phyloP scores from a whole-genome alignment of 176 grass and related monocot genomes.

The Dactylis glomerata region DNA sequence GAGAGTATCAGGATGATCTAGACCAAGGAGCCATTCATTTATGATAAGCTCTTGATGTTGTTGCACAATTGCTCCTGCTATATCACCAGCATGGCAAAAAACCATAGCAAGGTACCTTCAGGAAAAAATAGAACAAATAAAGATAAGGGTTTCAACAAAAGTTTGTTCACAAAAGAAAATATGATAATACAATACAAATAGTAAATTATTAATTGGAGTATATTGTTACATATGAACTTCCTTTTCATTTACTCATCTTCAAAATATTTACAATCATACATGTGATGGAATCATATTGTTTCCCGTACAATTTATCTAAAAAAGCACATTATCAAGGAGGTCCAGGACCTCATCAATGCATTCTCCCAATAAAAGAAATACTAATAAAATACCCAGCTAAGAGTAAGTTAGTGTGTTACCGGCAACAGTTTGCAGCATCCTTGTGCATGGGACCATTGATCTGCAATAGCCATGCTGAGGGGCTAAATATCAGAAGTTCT shows the following conservation, averaged over 20 bases:
- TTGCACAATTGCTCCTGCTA: conserved; percentile 87
- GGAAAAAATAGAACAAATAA: conserved; percentile 13
- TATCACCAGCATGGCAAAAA: conserved; percentile 93
- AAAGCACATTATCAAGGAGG: background rate
- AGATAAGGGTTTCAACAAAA: background rate
- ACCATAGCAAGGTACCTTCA: conserved; percentile 92
- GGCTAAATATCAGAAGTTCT: conserved; percentile 7
- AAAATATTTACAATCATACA: background rate
- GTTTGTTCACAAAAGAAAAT: background rate
- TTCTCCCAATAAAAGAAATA: background rate
- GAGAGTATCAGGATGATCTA: conserved; percentile 94
- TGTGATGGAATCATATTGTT: background rate
- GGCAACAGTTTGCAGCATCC: conserved; percentile 92
- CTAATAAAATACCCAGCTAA: background rate
- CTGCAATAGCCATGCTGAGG: conserved; percentile 49
- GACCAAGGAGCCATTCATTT: conserved; percentile 91
- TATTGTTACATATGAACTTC: background rate
- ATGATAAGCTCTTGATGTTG: conserved; percentile 98
- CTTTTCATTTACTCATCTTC: background rate
- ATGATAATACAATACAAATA: background rate
- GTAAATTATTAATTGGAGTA: background rate
- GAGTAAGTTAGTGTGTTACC: conserved; percentile 52
- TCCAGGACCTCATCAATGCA: background rate
- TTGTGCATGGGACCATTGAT: conserved; percentile 96
- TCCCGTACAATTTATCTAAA: background rate